Base-by-base conservation (phyloP, 1,284 basidiomycete species). In the Tilletia setariae region DNA sequence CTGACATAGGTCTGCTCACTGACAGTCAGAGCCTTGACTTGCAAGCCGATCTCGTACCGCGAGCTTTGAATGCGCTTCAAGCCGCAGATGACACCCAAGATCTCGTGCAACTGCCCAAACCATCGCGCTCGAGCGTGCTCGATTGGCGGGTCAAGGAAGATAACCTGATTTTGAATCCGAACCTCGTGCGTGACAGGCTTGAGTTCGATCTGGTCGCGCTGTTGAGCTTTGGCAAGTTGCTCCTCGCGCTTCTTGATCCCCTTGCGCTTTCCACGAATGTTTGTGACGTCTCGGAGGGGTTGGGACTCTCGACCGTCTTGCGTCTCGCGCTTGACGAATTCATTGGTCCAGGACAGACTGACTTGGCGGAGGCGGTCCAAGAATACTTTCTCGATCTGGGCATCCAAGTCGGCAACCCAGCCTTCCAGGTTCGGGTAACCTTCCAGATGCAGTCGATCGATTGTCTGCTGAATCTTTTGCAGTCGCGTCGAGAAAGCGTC, bases 371-470 rank as follows among this genome's bases (percentile, higher is more conserved):
- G 84, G 13, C 96, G 88, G 69, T 88, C 87, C n/a, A 91, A 84
- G 0, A 98, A 85, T 53, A 93, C 91, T 0, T 83, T 85, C 79
- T 97, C 93, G 79, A 98, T 94, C 70, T 89, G 88, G 74, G 88
- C 87, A 81, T 98, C 94, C 11, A 98, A 87, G 67, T 91, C 89
- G 0, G 89, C 88, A 0, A 97, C 93, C 94, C 94, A 98, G 65
- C 92, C 88, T 70, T 97, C 94, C n/a, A 98, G 87, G 78, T 98
- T 99, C 6, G 94, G 92, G 79, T 95, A 98, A 11, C 95, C 94
- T 80, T 97, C 94, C 73, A 98, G 84, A 80, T 97, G 98, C 74
- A 98, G 87, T 65, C 90, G 88, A 84, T 98, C 96, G 72, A 98
- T 93, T 16, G 91, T 92, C 74, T 90, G 89, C 82, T 99, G 96